Evolutionary conservation across 164 flowering plant genomes (phyloP), one percentile per base, ranked within the genome.

Genomic region (Malania oleifera): DNA sequence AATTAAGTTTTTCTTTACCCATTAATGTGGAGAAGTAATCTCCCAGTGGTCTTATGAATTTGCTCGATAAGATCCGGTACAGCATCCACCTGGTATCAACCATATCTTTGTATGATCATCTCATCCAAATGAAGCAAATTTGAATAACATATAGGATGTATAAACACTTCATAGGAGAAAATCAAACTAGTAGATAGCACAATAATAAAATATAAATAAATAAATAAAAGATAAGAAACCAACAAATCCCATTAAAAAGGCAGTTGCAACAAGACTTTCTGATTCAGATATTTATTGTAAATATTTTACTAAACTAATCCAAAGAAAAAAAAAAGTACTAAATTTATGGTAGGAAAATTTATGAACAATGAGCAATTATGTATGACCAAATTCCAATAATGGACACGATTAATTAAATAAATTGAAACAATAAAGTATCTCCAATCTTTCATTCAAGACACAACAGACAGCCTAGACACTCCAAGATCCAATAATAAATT

Each of bases 11-110:
- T 34, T 37, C 22, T 10, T 76, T 78, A 95, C 99, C 98, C 97
- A 70, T 80, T 82, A 51, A 95, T 83, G 68, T 89, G 92, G 19
- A 95, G 95, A 48, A 91, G 83, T 63, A 69, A 61, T 67, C 81
- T 87, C 37, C 96, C 96, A 68, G 96, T 88, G 53, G 93, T 83
- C 75, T 89, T 75, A 67, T 95, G 97, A 64, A 95, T 77, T 56
- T 88, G 93, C 68, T 87, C 85, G 23, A 63, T 61, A 65, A 95
- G 96, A 77, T 85, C 96, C 8, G 96, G 93, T 23, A 91, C 96
- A 73, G 85, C 70, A 73, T 80, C 95, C 64, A 95, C 97, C 99
- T 95, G 77, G 57, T n/a, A 61, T 49, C 70, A 71, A 48, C 39
- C 43, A 52, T 11, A 61, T 29, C 22, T 28, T 25, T 29, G 12